These are phyloP conservation scores for Sanghuangporus weigelae DNA, from an alignment of 1,284 basidiomycete species.

Conservation along the genomic window DNA sequence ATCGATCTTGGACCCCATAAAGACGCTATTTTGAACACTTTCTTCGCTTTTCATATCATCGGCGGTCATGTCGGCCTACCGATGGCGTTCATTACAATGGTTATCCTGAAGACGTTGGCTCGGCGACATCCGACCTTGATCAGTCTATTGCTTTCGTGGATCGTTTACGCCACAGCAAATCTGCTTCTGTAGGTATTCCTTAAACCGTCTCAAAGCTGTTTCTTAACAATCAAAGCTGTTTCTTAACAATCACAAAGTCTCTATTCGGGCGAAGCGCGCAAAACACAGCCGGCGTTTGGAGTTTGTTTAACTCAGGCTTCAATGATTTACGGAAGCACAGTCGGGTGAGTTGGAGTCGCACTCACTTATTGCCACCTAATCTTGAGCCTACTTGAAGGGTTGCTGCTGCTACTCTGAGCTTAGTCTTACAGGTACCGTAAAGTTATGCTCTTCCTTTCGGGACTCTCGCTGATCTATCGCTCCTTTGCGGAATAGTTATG, in stretches of 20 bases:
- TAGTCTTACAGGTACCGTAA: conserved; percentile 12
- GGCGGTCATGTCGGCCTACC: conserved; percentile 16
- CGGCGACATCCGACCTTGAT: conserved; percentile 14
- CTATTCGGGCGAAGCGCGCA: conserved; percentile 7
- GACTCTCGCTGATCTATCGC: neutral
- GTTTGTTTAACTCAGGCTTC: conserved; percentile 15
- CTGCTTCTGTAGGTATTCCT: conserved; percentile 11
- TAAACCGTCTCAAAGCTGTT: neutral
- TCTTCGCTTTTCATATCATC: conserved; percentile 8
- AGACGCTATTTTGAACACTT: conserved; percentile 10
- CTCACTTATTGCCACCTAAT: neutral
- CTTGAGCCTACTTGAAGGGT: neutral
- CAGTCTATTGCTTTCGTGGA: conserved; percentile 7
- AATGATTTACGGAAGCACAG: conserved; percentile 14
- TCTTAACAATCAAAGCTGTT: too few species aligned
- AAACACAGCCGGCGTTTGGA: conserved; percentile 3
- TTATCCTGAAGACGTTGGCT: conserved; percentile 2
- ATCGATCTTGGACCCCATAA: conserved; percentile 14
- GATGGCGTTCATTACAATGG: conserved; percentile 11
- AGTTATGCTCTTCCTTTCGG: neutral
- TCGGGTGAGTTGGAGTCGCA: neutral
- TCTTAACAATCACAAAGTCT: conserved; percentile 5
- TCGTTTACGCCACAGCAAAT: conserved; percentile 15
- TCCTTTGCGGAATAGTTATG: conserved; percentile 5
- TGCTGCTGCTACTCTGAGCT: conserved; percentile 1